Percentiles rank a stretch among this genome's conserved stretches.
phyloP scores from a whole-genome alignment of 257 asterid species.

The Verbascum thapsus region DNA sequence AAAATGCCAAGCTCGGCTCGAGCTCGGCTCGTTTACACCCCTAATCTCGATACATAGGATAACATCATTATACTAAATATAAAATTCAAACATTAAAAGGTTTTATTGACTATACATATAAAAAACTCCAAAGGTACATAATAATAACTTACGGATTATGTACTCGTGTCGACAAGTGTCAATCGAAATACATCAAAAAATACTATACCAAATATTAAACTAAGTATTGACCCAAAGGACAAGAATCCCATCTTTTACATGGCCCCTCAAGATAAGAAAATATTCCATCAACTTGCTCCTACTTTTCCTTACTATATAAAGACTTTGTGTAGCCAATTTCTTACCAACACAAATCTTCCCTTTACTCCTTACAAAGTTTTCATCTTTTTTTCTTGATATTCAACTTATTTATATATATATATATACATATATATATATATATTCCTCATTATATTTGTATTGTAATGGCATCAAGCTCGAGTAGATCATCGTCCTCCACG shows the following conservation, averaged over 20 bases:
- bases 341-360: slow-evolving; percentile 29
- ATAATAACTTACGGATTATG: too few species aligned
- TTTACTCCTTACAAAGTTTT: slow-evolving; percentile 21
- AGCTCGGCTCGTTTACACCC: too few species aligned
- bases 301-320: slow-evolving; percentile 43
- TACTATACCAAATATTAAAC: too few species aligned
- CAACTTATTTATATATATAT: slow-evolving; percentile 4
- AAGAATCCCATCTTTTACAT: slow-evolving; percentile 33
- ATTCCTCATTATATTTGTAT: neutral
- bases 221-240: slow-evolving; percentile 4
- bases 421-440: neutral
- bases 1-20: too few species aligned
- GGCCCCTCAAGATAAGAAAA: slow-evolving; percentile 5
- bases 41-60: too few species aligned
- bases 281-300: slow-evolving; percentile 54
- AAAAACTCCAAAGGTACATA: too few species aligned
- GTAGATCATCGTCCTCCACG: slow-evolving; percentile 24
- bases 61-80: too few species aligned
- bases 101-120: too few species aligned
- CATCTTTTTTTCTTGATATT: neutral
- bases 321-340: slow-evolving; percentile 23
- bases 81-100: too few species aligned
- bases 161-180: too few species aligned
- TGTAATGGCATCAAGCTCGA: slow-evolving; percentile 28
- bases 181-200: too few species aligned